These are phyloP conservation scores for Suhomyces vadensis DNA, from an alignment of 805 yeast species.

Conservation along the genomic window DNA sequence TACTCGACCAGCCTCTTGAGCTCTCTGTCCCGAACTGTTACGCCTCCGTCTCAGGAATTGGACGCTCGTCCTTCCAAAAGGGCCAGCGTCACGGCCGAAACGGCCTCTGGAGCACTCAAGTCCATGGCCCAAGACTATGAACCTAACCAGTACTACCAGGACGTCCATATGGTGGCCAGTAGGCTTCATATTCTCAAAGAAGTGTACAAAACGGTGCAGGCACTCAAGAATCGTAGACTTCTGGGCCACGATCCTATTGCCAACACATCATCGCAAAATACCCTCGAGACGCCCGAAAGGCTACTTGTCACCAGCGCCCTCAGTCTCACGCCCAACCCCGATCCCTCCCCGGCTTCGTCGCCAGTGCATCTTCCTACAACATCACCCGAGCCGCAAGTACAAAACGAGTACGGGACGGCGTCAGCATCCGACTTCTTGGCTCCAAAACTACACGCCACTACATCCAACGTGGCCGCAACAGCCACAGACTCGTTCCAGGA, in stretches of 20 bases:
- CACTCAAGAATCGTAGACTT: slow-evolving; percentile 20
- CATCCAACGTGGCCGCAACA: not conserved
- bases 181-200: slow-evolving; percentile 31
- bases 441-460: not conserved
- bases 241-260: not conserved
- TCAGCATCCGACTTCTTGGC: not conserved
- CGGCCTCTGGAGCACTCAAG: not conserved
- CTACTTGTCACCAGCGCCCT: not conserved
- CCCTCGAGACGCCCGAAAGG: not conserved
- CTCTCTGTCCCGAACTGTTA: not conserved
- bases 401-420: not conserved
- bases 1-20: not conserved
- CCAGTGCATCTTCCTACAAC: not conserved
- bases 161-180: slow-evolving; percentile 25
- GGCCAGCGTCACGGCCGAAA: not conserved
- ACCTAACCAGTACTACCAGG: slow-evolving; percentile 7
- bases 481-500: not conserved
- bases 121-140: not conserved
- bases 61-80: not conserved
- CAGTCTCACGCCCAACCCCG: not conserved
- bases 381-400: not conserved
- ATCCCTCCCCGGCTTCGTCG: slow-evolving; percentile 1
- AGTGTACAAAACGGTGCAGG: slow-evolving; percentile 26
- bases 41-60: not conserved
- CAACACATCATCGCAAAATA: not conserved